Evolutionary conservation across 225 moss, liverwort and hornwort species (phyloP).

Genomic region (Thuidium tamariscinum): DNA sequence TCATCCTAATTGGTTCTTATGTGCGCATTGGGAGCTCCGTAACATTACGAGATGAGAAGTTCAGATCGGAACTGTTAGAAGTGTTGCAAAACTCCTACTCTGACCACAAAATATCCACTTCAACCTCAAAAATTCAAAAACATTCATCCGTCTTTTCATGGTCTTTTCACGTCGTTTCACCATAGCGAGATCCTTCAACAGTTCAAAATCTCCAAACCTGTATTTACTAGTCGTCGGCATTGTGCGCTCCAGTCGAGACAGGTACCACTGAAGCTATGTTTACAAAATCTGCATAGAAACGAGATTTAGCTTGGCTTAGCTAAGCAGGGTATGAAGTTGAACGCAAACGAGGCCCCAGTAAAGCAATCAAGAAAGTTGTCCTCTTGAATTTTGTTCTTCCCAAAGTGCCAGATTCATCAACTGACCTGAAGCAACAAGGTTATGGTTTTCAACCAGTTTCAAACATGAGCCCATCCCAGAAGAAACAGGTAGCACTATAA

Average conservation of each 20-base stretch:
- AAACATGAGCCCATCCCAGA: neutral
- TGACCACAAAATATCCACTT: neutral
- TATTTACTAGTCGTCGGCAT: neutral
- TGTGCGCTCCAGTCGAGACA: neutral
- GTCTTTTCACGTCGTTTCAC: neutral
- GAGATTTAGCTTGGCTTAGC: neutral
- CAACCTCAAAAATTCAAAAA: neutral
- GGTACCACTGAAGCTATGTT: neutral
- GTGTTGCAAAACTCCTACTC: neutral
- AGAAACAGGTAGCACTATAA: neutral
- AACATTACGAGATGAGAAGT: neutral
- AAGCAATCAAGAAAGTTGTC: neutral
- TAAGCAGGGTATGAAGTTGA: neutral
- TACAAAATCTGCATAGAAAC: neutral
- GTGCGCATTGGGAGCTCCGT: neutral
- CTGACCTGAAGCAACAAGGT: neutral
- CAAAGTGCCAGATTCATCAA: neutral
- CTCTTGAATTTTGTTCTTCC: neutral
- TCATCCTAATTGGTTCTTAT: neutral
- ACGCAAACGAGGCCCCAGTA: neutral
- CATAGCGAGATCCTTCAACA: neutral
- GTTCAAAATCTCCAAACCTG: neutral
- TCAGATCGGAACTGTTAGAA: neutral
- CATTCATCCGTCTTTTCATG: neutral
- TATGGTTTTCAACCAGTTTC: neutral